Evolutionary conservation across 2,329 filamentous ascomycete genomes (phyloP).

Genomic region (Hyphodiscus sp.): DNA sequence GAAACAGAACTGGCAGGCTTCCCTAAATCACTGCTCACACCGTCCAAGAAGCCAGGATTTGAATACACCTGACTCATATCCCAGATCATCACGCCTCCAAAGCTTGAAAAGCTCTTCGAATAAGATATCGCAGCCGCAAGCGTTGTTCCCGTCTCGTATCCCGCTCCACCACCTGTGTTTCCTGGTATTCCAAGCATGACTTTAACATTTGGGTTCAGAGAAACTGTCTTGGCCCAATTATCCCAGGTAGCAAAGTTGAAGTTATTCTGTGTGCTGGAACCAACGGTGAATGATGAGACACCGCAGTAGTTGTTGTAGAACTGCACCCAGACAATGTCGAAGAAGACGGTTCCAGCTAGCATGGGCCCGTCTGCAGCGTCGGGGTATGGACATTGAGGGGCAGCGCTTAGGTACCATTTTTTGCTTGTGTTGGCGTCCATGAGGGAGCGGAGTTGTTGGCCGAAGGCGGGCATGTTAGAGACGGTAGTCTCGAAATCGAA

Average conservation of each 20-base stretch:
- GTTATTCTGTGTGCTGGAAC: conserved; percentile 39
- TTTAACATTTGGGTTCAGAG: conserved; percentile 53
- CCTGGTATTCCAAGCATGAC: conserved; percentile 56
- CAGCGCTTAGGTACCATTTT: conserved; percentile 54
- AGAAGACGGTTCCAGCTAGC: conserved; percentile 44
- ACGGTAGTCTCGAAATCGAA: conserved; percentile 62
- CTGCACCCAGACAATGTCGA: conserved; percentile 36
- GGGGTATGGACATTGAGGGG: conserved; percentile 63
- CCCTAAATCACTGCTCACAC: conserved; percentile 9
- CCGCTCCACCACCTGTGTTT: conserved; percentile 37
- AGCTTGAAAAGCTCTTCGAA: conserved; percentile 48
- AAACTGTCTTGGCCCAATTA: conserved; percentile 52
- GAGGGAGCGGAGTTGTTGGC: conserved; percentile 45
- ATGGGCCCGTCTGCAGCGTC: conserved; percentile 53
- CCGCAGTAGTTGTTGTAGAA: conserved; percentile 52
- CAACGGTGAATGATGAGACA: conserved; percentile 42
- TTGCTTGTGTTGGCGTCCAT: conserved; percentile 48
- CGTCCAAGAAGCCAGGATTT: conserved; percentile 49
- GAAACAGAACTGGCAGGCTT: neutral
- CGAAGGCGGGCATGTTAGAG: conserved; percentile 56
- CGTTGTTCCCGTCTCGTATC: conserved; percentile 44
- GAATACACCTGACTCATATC: conserved; percentile 54
- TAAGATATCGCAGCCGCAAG: conserved; percentile 47
- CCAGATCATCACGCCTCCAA: conserved; percentile 66
- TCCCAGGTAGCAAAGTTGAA: conserved; percentile 63